Evolutionary conservation across 1,139 yeast genomes (phyloP).

Genomic region (Hansenula sp.): DNA sequence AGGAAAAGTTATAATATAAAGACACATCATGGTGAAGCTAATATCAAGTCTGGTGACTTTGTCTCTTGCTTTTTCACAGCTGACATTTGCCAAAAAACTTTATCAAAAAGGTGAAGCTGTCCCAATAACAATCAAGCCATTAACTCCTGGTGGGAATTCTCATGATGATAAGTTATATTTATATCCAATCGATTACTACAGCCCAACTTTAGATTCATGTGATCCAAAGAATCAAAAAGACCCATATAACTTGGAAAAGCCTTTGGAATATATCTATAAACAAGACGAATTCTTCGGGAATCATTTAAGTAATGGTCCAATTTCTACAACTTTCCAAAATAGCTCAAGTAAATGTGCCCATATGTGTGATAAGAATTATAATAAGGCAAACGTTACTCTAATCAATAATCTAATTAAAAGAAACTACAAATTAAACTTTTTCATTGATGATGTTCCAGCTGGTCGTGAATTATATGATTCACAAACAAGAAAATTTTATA

Average conservation of each 20-base stretch:
- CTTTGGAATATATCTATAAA: constrained; percentile 2
- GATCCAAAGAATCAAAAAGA: constrained; percentile 11
- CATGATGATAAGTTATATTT: constrained; percentile 19
- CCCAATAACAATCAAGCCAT: constrained; percentile 19
- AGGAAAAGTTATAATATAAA: no score
- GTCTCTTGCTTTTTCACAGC: neutral
- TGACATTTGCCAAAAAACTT: neutral
- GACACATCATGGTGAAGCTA: neutral
- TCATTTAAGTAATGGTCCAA: constrained; percentile 18
- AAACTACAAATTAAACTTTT: constrained; percentile 25
- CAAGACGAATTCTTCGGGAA: constrained; percentile 17
- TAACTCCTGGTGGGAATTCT: constrained; percentile 26
- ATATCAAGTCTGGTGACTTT: neutral
- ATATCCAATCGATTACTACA: constrained; percentile 23
- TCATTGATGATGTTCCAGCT: constrained; percentile 24
- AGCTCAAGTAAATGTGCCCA: constrained; percentile 12
- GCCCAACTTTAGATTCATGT: constrained; percentile 19
- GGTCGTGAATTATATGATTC: constrained; percentile 24
- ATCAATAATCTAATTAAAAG: constrained; percentile 22
- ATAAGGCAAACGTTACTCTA: constrained; percentile 18
- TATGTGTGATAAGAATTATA: constrained; percentile 19
- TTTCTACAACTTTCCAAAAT: constrained; percentile 17
- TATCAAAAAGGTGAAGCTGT: constrained; percentile 19
- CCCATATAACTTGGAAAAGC: neutral
- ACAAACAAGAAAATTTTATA: constrained; percentile 21